Conservation (phyloP, 2,329 filamentous ascomycete genomes). For the Fusarium buharicum region DNA sequence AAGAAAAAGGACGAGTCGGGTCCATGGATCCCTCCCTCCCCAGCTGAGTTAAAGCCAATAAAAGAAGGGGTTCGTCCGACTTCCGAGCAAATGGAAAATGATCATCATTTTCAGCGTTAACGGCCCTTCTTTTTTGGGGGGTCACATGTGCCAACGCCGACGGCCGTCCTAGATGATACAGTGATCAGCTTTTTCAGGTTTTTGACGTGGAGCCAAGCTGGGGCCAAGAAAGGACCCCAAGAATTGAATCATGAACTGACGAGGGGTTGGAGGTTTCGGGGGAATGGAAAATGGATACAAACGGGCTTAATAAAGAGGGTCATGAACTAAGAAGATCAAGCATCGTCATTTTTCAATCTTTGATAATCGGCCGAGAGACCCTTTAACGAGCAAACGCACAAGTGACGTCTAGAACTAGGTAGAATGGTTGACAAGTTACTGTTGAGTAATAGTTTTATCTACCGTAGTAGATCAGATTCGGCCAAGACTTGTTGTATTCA, state of each 20-base stretch:
- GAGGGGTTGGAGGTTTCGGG: background rate
- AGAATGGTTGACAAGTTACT: background rate
- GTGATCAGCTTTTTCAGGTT: slow-evolving; percentile 13
- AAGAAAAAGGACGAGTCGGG: slow-evolving; percentile 1
- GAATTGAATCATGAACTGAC: background rate
- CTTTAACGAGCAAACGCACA: background rate
- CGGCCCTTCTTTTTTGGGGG: slow-evolving; percentile 21
- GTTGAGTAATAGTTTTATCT: background rate
- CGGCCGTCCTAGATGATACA: slow-evolving; percentile 2
- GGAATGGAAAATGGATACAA: slow-evolving; percentile 3
- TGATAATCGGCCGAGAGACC: slow-evolving; percentile 1
- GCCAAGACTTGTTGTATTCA: slow-evolving; percentile 11
- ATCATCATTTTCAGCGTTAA: slow-evolving; percentile 6
- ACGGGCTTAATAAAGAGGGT: slow-evolving; percentile 20
- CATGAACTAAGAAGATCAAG: background rate
- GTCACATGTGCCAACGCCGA: slow-evolving; percentile 13
- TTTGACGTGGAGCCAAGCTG: slow-evolving; percentile 30
- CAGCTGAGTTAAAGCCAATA: slow-evolving; percentile 2
- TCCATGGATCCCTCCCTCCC: slow-evolving; percentile 1
- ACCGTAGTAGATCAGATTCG: background rate
- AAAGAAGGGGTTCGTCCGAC: slow-evolving; percentile 10
- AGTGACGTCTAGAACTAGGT: background rate
- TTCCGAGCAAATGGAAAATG: slow-evolving; percentile 13
- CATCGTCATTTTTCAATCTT: background rate
- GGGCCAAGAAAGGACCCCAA: slow-evolving; percentile 21